Evolutionary conservation across 176 grass and related monocot species (phyloP), one percentile per base, ranked within the genome.

Genomic region (Triticum aestivum): DNA sequence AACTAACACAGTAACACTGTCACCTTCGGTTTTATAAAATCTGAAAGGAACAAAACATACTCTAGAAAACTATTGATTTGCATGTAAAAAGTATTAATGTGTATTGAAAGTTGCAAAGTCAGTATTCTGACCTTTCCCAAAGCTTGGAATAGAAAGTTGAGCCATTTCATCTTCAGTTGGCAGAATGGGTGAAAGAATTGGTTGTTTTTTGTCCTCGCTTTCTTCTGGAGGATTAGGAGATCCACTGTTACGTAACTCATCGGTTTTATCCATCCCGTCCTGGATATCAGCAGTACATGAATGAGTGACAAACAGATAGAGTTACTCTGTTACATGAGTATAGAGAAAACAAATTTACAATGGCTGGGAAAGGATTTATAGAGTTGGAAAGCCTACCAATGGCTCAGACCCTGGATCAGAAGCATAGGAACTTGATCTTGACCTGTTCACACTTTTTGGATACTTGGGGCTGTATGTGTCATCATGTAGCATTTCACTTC

Each of bases 381-480:
- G 76, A 90, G 10, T 89, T 68, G 61, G 52, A 56, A 87, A 90
- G 67, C 81, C 75, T 98, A 95, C 95, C 77, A 77, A 82, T 84
- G 90, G 77, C 83, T 89, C 85, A n/a, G 75, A 85, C 75, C 92
- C 88, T 65, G 87, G 75, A 90, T 92, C 90, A 58, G 80, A 90
- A 59, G 69, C 69, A 35, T 72, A 88, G 68, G 87, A 84, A 88
- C 85, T 69, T 87, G 84, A 86, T 89, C 77, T 92, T 54, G 88
- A 90, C 51, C 77, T 87, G 63, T 89, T 83, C 69, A 81, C 47
- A 74, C 23, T 84, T 90, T 92, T 81, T 64, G 88, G 69, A 61
- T 83, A 69, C 62, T 81, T 87, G 67, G 87, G 78, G 84, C 34
- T 79, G 64, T 66, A 91, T 29, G 74, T 54, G 85, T 64, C 88